phyloP scores from a whole-genome alignment of 768 basidiomycete species.

The Russula griseocarnosa region DNA sequence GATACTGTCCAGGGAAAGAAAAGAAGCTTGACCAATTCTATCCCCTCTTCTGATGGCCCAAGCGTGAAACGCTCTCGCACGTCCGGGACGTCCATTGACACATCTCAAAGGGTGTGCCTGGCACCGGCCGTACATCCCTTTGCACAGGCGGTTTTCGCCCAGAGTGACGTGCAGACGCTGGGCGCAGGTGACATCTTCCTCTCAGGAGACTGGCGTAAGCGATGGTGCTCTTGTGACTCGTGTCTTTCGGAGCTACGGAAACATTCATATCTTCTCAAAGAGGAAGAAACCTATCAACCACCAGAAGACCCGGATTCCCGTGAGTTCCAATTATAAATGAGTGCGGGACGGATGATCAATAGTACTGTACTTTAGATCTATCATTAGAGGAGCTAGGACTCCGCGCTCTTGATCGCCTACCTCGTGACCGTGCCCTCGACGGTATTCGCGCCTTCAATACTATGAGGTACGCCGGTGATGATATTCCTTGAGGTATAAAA shows the following conservation, averaged over 20 bases:
- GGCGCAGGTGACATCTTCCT: slow-evolving; percentile 75
- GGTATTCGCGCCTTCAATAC: slow-evolving; percentile 80
- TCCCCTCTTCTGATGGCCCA: slow-evolving; percentile 34
- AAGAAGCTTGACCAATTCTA: slow-evolving; percentile 38
- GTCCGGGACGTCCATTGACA: slow-evolving; percentile 39
- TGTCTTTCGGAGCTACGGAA: slow-evolving; percentile 54
- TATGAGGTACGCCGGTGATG: slow-evolving; percentile 56
- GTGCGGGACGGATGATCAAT: not conserved
- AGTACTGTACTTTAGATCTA: slow-evolving; percentile 43
- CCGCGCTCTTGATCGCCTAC: slow-evolving; percentile 67
- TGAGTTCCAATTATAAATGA: slow-evolving; percentile 30
- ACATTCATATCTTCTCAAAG: slow-evolving; percentile 60
- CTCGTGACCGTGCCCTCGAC: slow-evolving; percentile 77
- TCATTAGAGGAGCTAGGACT: slow-evolving; percentile 81
- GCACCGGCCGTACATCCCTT: slow-evolving; percentile 49
- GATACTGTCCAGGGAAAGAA: slow-evolving; percentile 37
- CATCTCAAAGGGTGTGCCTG: slow-evolving; percentile 41
- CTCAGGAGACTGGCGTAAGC: slow-evolving; percentile 63
- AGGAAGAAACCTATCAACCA: slow-evolving; percentile 81
- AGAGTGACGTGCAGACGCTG: slow-evolving; percentile 33
- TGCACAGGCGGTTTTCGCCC: slow-evolving; percentile 47
- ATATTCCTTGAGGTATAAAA: not conserved
- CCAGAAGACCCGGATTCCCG: slow-evolving; percentile 85
- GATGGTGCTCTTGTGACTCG: slow-evolving; percentile 76
- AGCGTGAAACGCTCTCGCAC: slow-evolving; percentile 45